Evolutionary conservation across 352 stramenopile species (phyloP).

Genomic region (Globisporangium canariense): DNA sequence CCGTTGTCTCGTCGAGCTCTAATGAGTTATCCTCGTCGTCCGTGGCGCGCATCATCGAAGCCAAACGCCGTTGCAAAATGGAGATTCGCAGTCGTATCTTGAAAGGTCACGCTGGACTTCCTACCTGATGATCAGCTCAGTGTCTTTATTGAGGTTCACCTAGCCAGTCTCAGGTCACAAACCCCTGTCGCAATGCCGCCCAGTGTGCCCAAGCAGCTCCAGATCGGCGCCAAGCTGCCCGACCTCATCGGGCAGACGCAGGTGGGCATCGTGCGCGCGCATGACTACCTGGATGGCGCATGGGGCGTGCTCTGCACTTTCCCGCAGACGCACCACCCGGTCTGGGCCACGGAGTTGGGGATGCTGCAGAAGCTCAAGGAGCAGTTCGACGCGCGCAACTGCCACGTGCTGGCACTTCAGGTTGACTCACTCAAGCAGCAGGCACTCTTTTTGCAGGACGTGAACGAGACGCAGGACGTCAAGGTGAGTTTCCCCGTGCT

Average conservation of each 20-base stretch:
- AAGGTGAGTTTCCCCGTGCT: constrained; percentile 72
- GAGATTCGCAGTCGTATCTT: constrained; percentile 7
- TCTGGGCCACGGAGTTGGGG: constrained; percentile 77
- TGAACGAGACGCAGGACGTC: constrained; percentile 81
- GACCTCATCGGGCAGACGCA: constrained; percentile 72
- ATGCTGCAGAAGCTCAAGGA: constrained; percentile 79
- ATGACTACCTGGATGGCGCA: constrained; percentile 68
- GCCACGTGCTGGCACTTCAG: constrained; percentile 54
- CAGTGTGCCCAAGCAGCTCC: constrained; percentile 36
- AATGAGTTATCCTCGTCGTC: neutral
- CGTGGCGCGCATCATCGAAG: neutral
- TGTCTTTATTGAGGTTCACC: no score
- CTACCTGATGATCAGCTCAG: no score
- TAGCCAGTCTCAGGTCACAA: no score
- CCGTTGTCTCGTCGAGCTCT: neutral
- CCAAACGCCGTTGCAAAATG: neutral
- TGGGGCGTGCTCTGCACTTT: constrained; percentile 75
- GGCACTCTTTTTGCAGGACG: constrained; percentile 55
- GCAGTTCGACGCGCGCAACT: constrained; percentile 75
- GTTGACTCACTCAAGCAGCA: constrained; percentile 41
- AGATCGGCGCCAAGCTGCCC: constrained; percentile 67
- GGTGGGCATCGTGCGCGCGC: constrained; percentile 59
- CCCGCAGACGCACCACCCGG: constrained; percentile 64
- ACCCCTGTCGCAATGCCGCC: constrained; percentile 17
- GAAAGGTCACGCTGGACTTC: constrained; percentile 16